Conservation (phyloP, 78 protist genomes). For the Polysphondylium violaceum region DNA sequence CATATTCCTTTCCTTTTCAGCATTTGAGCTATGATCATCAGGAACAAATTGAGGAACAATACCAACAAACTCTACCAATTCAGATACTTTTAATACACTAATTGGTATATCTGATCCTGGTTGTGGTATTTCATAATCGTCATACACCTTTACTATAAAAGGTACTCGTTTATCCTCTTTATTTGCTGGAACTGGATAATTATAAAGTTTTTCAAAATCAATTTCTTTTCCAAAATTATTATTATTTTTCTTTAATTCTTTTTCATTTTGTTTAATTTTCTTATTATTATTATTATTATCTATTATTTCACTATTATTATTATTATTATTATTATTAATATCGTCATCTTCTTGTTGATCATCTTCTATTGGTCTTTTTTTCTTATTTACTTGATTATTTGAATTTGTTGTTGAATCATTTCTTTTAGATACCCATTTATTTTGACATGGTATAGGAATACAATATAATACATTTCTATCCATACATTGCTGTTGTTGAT, state of each 20-base stretch:
- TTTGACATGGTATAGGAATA: conserved; percentile 67
- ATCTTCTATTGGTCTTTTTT: neutral
- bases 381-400: neutral
- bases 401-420: conserved; percentile 1
- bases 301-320: conserved; percentile 9
- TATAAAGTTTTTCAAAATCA: conserved; percentile 45
- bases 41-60: conserved; percentile 15
- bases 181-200: conserved; percentile 37
- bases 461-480: conserved; percentile 23
- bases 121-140: conserved; percentile 3
- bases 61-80: conserved; percentile 61
- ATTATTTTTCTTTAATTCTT: neutral
- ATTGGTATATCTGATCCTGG: neutral
- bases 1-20: neutral
- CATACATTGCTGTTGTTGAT: too few species aligned
- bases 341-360: neutral
- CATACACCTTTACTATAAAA: conserved; percentile 45
- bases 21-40: neutral
- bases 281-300: neutral
- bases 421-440: conserved; percentile 29
- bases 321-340: conserved; percentile 7
- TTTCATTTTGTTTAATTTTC: neutral
- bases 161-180: conserved; percentile 3
- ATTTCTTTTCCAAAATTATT: neutral
- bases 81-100: conserved; percentile 22